Percentiles rank a stretch among this genome's conserved stretches.
These are phyloP conservation scores for Didymella pinodella DNA, from an alignment of 2,329 filamentous ascomycete genomes.

Conservation along the genomic window DNA sequence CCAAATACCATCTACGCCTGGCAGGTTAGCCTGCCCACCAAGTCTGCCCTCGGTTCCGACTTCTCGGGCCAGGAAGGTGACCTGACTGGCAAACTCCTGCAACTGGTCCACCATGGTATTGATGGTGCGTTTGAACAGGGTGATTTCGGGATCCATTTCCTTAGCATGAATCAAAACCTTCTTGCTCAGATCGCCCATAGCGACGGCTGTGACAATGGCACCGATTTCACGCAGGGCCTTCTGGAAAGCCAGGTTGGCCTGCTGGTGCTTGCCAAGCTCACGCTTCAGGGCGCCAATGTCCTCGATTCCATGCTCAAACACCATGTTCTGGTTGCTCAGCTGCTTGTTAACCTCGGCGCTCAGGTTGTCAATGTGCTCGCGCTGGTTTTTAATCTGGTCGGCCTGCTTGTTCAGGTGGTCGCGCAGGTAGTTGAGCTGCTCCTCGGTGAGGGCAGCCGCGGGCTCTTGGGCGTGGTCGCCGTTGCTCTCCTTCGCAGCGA, in stretches of 20 bases:
- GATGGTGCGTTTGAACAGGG: slow-evolving; percentile 96
- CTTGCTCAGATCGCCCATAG: slow-evolving; percentile 93
- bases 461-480: slow-evolving; percentile 56
- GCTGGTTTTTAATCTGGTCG: slow-evolving; percentile 87
- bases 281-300: slow-evolving; percentile 90
- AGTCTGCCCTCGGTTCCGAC: slow-evolving; percentile 95
- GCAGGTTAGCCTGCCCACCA: slow-evolving; percentile 91
- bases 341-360: slow-evolving; percentile 86
- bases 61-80: slow-evolving; percentile 91
- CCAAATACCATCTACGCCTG: slow-evolving; percentile 95
- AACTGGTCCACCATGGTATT: slow-evolving; percentile 99
- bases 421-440: slow-evolving; percentile 83
- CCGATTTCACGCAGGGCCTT: slow-evolving; percentile 96
- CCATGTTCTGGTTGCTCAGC: slow-evolving; percentile 82
- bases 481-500: slow-evolving; percentile 62
- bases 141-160: slow-evolving; percentile 98
- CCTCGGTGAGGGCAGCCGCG: slow-evolving; percentile 71
- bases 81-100: slow-evolving; percentile 94
- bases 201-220: slow-evolving; percentile 95
- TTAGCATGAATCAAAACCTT: slow-evolving; percentile 95
- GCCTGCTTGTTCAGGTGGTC: slow-evolving; percentile 95
- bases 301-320: slow-evolving; percentile 79
- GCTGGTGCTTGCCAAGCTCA: slow-evolving; percentile 95
- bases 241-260: slow-evolving; percentile 98
- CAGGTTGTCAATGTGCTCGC: slow-evolving; percentile 83